Base-by-base conservation (phyloP, 352 stramenopile species). In the Vaucheria bursata region DNA sequence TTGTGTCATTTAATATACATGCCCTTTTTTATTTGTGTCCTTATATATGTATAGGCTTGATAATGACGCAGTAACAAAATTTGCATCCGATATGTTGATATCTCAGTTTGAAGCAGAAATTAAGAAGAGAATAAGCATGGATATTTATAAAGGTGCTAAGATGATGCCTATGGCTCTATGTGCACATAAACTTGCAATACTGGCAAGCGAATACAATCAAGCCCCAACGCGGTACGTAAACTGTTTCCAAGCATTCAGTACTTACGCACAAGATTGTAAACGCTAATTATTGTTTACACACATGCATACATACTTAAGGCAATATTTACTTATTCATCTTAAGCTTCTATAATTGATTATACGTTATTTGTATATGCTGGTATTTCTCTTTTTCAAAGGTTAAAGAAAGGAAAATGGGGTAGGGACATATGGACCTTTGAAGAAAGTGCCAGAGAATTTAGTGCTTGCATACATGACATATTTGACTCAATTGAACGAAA, bases 51-150 rank as follows among this genome's bases (percentile, higher is more conserved):
- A 35, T 71, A 0, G 3, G 66, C 66, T n/a, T n/a, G n/a, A n/a
- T n/a, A n/a, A n/a, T n/a, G n/a, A n/a, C n/a, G 40, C 1, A 29
- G 35, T 77, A 1, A n/a, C 38, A 6, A 80, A 86, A 39, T 95
- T 96, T 74, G 88, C 88, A 1, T 79, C 84, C 6, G 78, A 84
- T 32, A 82, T 97, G 4, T 90, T 98, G 39, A 87, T 88, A 8
- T 91, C 89, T 0, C 85, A 99, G 1, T 99, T 97, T 86, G 88
- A 91, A 3, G 84, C 90, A 8, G 96, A 99, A 86, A 97, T 99
- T 79, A 86, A 94, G 73, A 98, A 98, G 64, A 85, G 92, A 80
- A 85, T 94, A 35, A 89, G 92, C 71, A 97, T 98, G 88, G 95
- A 95, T 75, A 88, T 91, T 53, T 99, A 98, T 88, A 98, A 98